Percentiles rank a stretch among this genome's conserved stretches.
Evolutionary conservation across 805 yeast genomes (phyloP).

Genomic region (Tetrapisispora iriomotensis): DNA sequence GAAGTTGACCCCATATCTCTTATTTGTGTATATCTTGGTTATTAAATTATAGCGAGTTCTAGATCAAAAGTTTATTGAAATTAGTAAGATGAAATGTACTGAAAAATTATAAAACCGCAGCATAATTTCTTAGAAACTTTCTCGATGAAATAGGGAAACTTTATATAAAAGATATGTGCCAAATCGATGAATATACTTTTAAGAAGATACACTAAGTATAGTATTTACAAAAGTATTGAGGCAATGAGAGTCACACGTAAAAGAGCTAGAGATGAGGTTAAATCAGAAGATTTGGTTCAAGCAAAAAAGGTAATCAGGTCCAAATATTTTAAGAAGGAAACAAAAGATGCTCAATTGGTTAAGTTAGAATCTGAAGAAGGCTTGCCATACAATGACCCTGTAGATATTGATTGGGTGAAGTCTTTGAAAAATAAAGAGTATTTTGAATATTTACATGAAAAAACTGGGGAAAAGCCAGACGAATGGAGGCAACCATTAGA

Average conservation of each 20-base stretch:
- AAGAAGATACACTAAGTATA: neutral
- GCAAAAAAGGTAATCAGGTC: constrained; percentile 4
- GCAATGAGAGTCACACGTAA: neutral
- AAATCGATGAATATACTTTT: neutral
- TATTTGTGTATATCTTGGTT: too few relatives aligned
- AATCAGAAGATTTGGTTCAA: constrained; percentile 22
- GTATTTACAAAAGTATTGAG: neutral
- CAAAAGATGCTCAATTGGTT: neutral
- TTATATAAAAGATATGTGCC: too few relatives aligned
- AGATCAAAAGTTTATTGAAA: too few relatives aligned
- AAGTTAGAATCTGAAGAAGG: neutral
- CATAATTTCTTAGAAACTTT: too few relatives aligned
- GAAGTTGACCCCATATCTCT: too few relatives aligned
- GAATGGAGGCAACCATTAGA: constrained; percentile 12
- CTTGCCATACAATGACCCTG: constrained; percentile 3
- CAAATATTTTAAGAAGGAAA: constrained; percentile 6
- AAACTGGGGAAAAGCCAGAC: constrained; percentile 14
- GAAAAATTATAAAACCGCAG: too few relatives aligned
- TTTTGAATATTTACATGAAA: constrained; percentile 18
- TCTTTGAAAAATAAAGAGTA: constrained; percentile 19
- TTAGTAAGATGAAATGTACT: too few relatives aligned
- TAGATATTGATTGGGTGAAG: constrained; percentile 23
- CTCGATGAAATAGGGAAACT: too few relatives aligned
- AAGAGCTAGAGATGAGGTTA: neutral
- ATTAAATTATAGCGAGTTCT: too few relatives aligned